phyloP scores from a whole-genome alignment of 2,329 filamentous ascomycete genomes.

The Epichloe baconii region DNA sequence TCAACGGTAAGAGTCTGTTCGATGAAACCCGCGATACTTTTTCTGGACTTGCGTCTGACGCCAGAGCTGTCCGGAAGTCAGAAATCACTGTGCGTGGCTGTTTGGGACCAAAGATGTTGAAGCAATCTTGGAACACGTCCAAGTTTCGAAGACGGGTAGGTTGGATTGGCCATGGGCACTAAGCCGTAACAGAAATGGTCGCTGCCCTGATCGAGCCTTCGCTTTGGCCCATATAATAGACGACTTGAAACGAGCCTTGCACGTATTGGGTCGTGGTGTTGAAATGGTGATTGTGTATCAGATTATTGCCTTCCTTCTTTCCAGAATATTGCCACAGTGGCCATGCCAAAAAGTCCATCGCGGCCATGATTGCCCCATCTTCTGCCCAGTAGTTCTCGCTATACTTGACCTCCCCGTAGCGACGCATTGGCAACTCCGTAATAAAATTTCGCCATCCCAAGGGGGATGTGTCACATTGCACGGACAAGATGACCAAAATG shows the following conservation, averaged over 20 bases:
- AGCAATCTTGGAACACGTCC: slow-evolving; percentile 33
- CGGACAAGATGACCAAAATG: not conserved
- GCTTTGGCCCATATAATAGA: not conserved
- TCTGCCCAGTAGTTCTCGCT: too few relatives aligned
- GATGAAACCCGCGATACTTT: too few relatives aligned
- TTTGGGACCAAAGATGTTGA: slow-evolving; percentile 21
- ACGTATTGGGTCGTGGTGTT: not conserved
- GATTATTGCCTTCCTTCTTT: not conserved
- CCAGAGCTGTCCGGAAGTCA: too few relatives aligned
- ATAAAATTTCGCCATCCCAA: not conserved
- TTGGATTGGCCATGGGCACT: not conserved
- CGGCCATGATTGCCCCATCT: too few relatives aligned
- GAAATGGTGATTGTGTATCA: not conserved
- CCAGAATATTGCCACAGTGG: too few relatives aligned
- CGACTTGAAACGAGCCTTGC: not conserved
- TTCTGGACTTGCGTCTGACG: too few relatives aligned
- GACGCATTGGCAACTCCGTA: not conserved
- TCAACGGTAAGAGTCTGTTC: too few relatives aligned
- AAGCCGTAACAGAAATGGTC: slow-evolving; percentile 1
- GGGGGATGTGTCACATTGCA: too few relatives aligned
- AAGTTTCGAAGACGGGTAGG: slow-evolving; percentile 26
- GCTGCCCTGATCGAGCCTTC: not conserved
- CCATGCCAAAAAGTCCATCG: too few relatives aligned
- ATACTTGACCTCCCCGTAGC: too few relatives aligned
- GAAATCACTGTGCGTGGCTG: slow-evolving; percentile 1